Conservation (phyloP, 1,284 basidiomycete genomes). For the Puccinia triticina region DNA sequence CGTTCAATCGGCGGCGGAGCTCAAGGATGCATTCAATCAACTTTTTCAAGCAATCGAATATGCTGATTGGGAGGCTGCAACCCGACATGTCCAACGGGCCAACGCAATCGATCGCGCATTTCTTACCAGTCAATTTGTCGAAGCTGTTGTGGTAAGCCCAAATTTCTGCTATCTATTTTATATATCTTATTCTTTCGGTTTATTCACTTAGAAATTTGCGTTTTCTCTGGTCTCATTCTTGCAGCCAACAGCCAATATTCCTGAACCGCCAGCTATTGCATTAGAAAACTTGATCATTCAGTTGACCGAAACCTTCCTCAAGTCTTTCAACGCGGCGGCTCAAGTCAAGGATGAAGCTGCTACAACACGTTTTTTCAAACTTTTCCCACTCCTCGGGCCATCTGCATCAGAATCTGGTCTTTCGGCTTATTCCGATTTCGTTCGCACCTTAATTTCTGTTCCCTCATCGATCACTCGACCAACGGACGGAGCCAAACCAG, state of each 20-base stretch:
- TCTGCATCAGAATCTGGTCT: slow-evolving; percentile 84
- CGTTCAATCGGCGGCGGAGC: slow-evolving; percentile 58
- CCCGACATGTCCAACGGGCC: slow-evolving; percentile 83
- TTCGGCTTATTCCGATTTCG: slow-evolving; percentile 89
- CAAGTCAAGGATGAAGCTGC: slow-evolving; percentile 77
- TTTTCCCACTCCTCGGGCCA: slow-evolving; percentile 87
- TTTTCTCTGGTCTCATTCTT: not conserved
- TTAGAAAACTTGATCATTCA: slow-evolving; percentile 74
- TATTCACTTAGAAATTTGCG: not conserved
- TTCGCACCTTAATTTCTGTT: slow-evolving; percentile 77
- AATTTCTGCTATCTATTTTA: slow-evolving; percentile 18
- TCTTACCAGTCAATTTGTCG: slow-evolving; percentile 81
- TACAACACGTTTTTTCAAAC: slow-evolving; percentile 91
- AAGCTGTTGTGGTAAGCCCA: slow-evolving; percentile 74
- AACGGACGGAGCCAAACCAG: slow-evolving; percentile 84
- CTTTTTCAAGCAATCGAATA: slow-evolving; percentile 80
- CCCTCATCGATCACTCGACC: slow-evolving; percentile 40
- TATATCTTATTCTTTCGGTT: slow-evolving; percentile 46
- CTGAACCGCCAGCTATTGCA: slow-evolving; percentile 80
- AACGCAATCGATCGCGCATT: slow-evolving; percentile 80
- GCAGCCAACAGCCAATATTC: slow-evolving; percentile 85
- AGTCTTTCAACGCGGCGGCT: slow-evolving; percentile 78
- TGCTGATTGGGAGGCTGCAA: slow-evolving; percentile 93
- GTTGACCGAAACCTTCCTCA: slow-evolving; percentile 76
- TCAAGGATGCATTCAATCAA: slow-evolving; percentile 70